A percentile compares a stretch with the other conserved stretches of the same genome.
These are phyloP conservation scores for Fragaria iinumae DNA, from an alignment of 306 rosid genomes.

Conservation along the genomic window DNA sequence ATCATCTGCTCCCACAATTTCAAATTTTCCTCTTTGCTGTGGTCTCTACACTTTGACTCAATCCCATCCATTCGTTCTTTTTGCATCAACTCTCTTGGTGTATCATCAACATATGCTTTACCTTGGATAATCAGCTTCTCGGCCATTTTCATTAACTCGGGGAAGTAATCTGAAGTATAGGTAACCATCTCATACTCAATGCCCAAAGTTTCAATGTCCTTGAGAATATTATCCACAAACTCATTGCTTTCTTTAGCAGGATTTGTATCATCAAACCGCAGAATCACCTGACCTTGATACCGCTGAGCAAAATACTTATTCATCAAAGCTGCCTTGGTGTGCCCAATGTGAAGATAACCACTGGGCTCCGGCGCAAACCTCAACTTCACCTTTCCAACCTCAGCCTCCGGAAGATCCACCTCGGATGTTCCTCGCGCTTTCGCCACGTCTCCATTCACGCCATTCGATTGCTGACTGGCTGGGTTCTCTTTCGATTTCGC, in stretches of 20 bases:
- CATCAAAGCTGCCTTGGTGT: constrained; percentile 87
- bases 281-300: constrained; percentile 66
- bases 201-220: constrained; percentile 81
- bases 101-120: constrained; percentile 91
- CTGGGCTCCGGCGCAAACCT: constrained; percentile 97
- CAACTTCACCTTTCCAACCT: constrained; percentile 78
- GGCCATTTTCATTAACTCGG: constrained; percentile 77
- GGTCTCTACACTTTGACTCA: too few relatives aligned
- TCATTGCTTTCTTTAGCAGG: constrained; percentile 97
- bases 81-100: constrained; percentile 88
- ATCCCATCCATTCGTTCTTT: constrained; percentile 82
- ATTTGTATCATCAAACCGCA: constrained; percentile 94
- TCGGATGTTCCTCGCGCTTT: constrained; percentile 49
- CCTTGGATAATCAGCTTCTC: constrained; percentile 77
- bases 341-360: constrained; percentile 97
- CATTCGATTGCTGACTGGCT: constrained; percentile 29
- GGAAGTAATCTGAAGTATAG: constrained; percentile 87
- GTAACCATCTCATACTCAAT: constrained; percentile 66
- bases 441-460: constrained; percentile 42
- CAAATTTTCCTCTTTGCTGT: too few relatives aligned
- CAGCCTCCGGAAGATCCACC: constrained; percentile 86
- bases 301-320: constrained; percentile 88
- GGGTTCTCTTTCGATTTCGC: constrained; percentile 45
- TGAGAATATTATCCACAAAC: constrained; percentile 81
- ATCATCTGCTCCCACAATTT: too few relatives aligned